Evolutionary conservation across 148 eudicot genomes (phyloP).

Genomic region (Beta vulgaris): DNA sequence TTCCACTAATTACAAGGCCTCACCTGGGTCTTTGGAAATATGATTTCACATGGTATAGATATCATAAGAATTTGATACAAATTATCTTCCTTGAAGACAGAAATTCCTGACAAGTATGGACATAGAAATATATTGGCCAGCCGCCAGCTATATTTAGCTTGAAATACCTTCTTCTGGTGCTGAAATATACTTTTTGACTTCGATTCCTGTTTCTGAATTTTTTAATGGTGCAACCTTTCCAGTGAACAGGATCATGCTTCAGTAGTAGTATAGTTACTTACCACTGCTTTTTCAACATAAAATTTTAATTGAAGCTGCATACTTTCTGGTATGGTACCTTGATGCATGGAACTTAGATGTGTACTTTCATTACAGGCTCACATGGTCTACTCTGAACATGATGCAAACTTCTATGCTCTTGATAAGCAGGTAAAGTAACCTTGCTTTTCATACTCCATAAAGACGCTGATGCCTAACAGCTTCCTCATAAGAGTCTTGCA

Average conservation of each 20-base stretch:
- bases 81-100: too few species aligned
- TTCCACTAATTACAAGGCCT: too few species aligned
- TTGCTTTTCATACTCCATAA: constrained; percentile 4
- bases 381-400: constrained; percentile 83
- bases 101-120: not conserved
- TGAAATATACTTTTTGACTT: not conserved
- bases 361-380: constrained; percentile 60
- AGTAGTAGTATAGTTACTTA: not conserved
- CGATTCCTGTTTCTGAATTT: not conserved
- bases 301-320: not conserved
- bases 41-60: not conserved
- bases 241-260: not conserved
- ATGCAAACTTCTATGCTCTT: constrained; percentile 69
- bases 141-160: not conserved
- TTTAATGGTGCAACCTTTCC: not conserved
- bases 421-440: constrained; percentile 58
- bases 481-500: constrained; percentile 3
- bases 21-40: too few species aligned
- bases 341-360: not conserved
- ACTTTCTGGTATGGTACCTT: not conserved
- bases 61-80: too few species aligned
- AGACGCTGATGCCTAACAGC: not conserved
- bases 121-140: not conserved
- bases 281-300: not conserved
- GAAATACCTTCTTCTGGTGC: not conserved